A percentile compares a stretch with the other conserved stretches of the same genome.
phyloP scores from a whole-genome alignment of 805 yeast species.

The Teunomyces pallodes region DNA sequence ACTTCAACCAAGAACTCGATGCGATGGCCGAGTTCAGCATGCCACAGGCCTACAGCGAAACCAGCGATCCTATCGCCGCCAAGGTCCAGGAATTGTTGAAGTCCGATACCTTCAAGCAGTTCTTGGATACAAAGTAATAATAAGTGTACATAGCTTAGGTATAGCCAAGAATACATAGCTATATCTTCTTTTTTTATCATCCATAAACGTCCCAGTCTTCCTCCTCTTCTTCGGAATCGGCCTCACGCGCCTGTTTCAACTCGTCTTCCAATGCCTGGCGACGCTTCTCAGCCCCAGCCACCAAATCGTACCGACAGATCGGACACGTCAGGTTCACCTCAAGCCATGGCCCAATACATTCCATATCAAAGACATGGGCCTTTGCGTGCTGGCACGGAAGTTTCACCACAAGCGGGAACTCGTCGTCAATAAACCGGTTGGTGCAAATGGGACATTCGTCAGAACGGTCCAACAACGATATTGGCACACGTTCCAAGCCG shows the following conservation, averaged over 20 bases:
- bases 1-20: conserved; percentile 33
- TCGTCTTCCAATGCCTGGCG: conserved; percentile 34
- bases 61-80: conserved; percentile 50
- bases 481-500: conserved; percentile 63
- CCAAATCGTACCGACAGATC: conserved; percentile 73
- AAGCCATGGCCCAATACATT: conserved; percentile 90
- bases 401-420: conserved; percentile 74
- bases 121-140: conserved; percentile 25
- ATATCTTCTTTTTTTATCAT: background rate
- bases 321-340: conserved; percentile 77
- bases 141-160: background rate
- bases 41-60: conserved; percentile 32
- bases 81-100: conserved; percentile 70
- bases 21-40: conserved; percentile 26
- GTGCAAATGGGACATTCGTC: conserved; percentile 88
- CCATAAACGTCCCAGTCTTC: conserved; percentile 84
- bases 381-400: conserved; percentile 56
- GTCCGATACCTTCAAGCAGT: conserved; percentile 67
- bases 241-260: conserved; percentile 37
- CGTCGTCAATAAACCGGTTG: conserved; percentile 63
- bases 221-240: conserved; percentile 52
- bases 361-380: conserved; percentile 78
- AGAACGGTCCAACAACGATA: conserved; percentile 36
- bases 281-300: conserved; percentile 33
- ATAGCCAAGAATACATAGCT: too few relatives aligned